phyloP scores from a whole-genome alignment of 805 yeast genomes.

The Clavispora asparagi region DNA sequence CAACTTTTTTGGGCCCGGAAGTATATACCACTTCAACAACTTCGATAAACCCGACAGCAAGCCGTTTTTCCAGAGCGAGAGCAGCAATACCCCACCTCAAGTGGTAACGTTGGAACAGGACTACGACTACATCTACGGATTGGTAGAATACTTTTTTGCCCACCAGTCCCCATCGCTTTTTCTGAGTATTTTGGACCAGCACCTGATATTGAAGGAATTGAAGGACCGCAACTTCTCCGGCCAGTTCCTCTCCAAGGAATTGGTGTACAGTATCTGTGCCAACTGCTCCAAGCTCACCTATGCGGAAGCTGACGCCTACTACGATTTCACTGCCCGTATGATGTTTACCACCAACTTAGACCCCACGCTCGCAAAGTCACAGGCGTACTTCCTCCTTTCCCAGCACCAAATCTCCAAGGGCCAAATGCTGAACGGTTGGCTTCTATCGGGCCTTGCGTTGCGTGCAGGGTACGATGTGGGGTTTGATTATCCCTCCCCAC shows the following conservation, averaged over 20 bases:
- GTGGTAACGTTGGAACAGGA: slow-evolving; percentile 9
- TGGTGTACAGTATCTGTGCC: slow-evolving; percentile 14
- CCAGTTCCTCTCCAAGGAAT: slow-evolving; percentile 5
- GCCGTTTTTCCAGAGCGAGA: background rate
- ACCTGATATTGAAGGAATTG: slow-evolving; percentile 7
- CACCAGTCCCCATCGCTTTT: slow-evolving; percentile 4
- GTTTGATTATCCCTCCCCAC: slow-evolving; percentile 6
- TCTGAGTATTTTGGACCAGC: slow-evolving; percentile 8
- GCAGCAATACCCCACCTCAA: background rate
- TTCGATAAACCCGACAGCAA: slow-evolving; percentile 2
- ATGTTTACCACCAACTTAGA: slow-evolving; percentile 5
- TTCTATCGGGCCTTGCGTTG: slow-evolving; percentile 11
- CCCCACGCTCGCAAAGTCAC: slow-evolving; percentile 12
- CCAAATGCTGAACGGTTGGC: slow-evolving; percentile 14
- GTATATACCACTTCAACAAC: slow-evolving; percentile 7
- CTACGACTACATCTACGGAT: slow-evolving; percentile 7
- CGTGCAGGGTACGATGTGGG: slow-evolving; percentile 14
- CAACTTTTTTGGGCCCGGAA: slow-evolving; percentile 15
- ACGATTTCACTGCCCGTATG: slow-evolving; percentile 4
- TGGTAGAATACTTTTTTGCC: slow-evolving; percentile 9
- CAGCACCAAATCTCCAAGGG: slow-evolving; percentile 13
- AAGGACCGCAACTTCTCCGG: slow-evolving; percentile 7
- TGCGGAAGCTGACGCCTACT: slow-evolving; percentile 12
- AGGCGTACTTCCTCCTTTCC: slow-evolving; percentile 11
- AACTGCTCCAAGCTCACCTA: slow-evolving; percentile 6